Conservation (phyloP, 768 basidiomycete species). For the Suillus variegatus region DNA sequence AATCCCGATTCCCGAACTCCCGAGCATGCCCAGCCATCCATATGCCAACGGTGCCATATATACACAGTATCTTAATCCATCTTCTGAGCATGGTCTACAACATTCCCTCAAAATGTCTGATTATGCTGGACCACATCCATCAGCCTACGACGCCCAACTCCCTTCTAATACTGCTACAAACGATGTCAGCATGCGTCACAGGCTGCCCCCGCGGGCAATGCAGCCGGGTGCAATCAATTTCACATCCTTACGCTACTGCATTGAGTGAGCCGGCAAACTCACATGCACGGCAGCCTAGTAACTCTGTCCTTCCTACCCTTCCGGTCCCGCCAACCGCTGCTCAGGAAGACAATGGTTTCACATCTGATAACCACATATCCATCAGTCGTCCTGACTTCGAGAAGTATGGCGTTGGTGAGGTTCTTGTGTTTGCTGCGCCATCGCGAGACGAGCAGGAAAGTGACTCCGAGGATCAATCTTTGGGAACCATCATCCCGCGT, state of each 20-base stretch:
- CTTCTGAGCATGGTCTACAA: conserved; percentile 4
- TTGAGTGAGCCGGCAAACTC: conserved; percentile 42
- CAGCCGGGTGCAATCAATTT: conserved; percentile 32
- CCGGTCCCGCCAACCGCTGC: background rate
- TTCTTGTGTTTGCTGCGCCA: conserved; percentile 49
- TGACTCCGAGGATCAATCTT: conserved; percentile 41
- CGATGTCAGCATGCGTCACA: conserved; percentile 36
- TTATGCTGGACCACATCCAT: conserved; percentile 44
- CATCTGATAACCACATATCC: conserved; percentile 31
- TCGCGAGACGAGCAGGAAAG: conserved; percentile 34
- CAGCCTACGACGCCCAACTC: conserved; percentile 26
- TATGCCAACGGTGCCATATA: conserved; percentile 32
- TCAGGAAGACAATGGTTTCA: conserved; percentile 18
- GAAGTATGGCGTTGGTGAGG: conserved; percentile 63
- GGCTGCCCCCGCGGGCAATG: conserved; percentile 35
- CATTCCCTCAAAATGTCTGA: conserved; percentile 30
- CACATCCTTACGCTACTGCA: conserved; percentile 51
- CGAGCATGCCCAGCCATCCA: conserved; percentile 35
- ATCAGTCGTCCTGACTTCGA: conserved; percentile 37
- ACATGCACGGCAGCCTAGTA: conserved; percentile 43
- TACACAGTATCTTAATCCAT: conserved; percentile 12
- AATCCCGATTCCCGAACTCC: conserved; percentile 18
- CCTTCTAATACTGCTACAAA: conserved; percentile 20
- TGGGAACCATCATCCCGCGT: conserved; percentile 14
- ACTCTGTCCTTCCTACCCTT: background rate